phyloP scores from a whole-genome alignment of 169 alveolate species.

The Cryptosporidium andersoni region DNA sequence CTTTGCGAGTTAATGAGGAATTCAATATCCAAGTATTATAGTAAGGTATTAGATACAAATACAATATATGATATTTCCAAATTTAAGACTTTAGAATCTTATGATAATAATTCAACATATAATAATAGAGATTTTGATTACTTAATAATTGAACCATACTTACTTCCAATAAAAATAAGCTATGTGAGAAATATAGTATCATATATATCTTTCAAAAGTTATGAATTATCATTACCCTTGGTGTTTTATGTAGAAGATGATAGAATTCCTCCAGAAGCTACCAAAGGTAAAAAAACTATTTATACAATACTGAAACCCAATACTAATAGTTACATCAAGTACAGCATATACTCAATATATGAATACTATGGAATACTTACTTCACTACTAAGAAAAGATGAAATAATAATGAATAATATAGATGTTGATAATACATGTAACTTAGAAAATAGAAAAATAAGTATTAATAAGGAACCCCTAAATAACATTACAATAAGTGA shows the following conservation, averaged over 20 bases:
- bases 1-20: conserved; percentile 10
- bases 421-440: too few relatives aligned
- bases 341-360: too few relatives aligned
- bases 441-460: background rate
- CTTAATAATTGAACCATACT: conserved; percentile 18
- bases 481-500: background rate
- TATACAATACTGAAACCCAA: conserved; percentile 34
- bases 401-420: too few relatives aligned
- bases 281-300: background rate
- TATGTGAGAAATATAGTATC: conserved; percentile 37
- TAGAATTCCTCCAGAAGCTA: background rate
- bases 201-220: background rate
- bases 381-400: too few relatives aligned
- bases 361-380: too few relatives aligned
- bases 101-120: conserved; percentile 3
- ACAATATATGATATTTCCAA: background rate
- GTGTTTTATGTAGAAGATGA: conserved; percentile 30
- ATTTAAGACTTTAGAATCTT: background rate
- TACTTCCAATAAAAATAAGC: conserved; percentile 5
- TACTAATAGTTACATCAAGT: background rate
- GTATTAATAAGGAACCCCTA: background rate
- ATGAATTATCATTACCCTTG: conserved; percentile 1
- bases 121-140: conserved; percentile 8
- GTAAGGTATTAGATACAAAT: conserved; percentile 2
- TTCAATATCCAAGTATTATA: background rate